Evolutionary conservation across 176 grass and related monocot genomes (phyloP).

Genomic region (Ampelocalamus luodianensis): DNA sequence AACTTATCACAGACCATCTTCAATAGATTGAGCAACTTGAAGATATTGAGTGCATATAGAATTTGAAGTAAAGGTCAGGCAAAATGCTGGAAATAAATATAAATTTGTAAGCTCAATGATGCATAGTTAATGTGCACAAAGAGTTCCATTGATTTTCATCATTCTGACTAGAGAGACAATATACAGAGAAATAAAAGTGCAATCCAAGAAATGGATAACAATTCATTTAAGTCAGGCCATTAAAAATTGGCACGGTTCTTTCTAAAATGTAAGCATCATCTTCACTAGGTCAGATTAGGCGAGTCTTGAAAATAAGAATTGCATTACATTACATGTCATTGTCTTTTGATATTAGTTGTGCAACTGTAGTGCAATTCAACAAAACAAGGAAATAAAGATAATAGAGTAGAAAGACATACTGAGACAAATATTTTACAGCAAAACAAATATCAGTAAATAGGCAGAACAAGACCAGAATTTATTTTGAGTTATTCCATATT

Average conservation of each 20-base stretch:
- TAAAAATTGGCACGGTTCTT: neutral
- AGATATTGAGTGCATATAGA: neutral
- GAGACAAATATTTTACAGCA: neutral
- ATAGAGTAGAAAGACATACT: conserved; percentile 7
- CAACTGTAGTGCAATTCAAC: neutral
- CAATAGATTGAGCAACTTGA: neutral
- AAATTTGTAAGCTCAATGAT: neutral
- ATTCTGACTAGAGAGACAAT: conserved; percentile 3
- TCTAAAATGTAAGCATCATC: conserved; percentile 3
- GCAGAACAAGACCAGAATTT: neutral
- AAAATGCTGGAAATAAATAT: neutral
- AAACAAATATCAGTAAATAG: neutral
- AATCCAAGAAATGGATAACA: neutral
- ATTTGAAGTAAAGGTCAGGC: too few species aligned
- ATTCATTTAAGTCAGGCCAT: neutral
- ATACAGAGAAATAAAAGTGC: neutral
- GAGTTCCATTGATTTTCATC: neutral
- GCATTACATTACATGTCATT: neutral
- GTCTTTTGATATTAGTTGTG: conserved; percentile 6
- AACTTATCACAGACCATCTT: conserved; percentile 5
- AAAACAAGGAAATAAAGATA: conserved; percentile 20
- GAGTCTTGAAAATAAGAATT: neutral
- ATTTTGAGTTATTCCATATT: conserved; percentile 15
- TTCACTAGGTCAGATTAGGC: neutral
- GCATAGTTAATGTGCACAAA: neutral